A percentile compares a stretch with the other conserved stretches of the same genome.
phyloP scores from a whole-genome alignment of 257 asterid species.

The Ehretia macrophylla region DNA sequence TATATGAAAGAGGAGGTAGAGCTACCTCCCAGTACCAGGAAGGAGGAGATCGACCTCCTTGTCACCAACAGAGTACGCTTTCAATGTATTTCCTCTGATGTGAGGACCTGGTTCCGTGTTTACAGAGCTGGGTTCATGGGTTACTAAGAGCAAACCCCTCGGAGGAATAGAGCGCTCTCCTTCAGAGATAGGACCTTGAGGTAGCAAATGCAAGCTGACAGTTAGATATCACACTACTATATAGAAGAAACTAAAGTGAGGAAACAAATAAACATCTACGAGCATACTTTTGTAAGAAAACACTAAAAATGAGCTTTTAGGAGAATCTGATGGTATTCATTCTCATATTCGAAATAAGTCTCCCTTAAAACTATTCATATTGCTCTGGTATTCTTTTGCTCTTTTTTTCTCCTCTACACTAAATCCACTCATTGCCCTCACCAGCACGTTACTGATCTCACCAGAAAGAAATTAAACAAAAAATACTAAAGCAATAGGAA shows the following conservation, averaged over 20 bases:
- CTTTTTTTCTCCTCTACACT: no score
- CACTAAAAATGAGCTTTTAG: no score
- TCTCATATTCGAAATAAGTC: no score
- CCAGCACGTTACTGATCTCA: no score
- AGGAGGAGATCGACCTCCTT: constrained; percentile 49
- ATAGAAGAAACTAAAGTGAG: no score
- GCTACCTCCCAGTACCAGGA: constrained; percentile 54
- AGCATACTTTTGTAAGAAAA: neutral
- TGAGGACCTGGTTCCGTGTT: constrained; percentile 46
- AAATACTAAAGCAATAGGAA: neutral
- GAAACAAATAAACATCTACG: neutral
- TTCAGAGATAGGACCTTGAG: constrained; percentile 28
- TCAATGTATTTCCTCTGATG: constrained; percentile 41
- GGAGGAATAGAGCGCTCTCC: constrained; percentile 48
- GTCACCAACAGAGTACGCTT: constrained; percentile 45
- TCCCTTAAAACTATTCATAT: no score
- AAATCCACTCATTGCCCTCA: no score
- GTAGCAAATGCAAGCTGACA: neutral
- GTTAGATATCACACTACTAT: neutral
- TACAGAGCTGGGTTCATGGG: constrained; percentile 47
- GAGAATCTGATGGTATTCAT: no score
- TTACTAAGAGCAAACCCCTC: constrained; percentile 44
- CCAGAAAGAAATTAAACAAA: neutral
- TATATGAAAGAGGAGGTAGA: neutral
- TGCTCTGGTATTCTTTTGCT: no score